These are phyloP conservation scores for Rhizopus microsporus DNA, from an alignment of 371 early-diverging fungal genomes.

Conservation along the genomic window DNA sequence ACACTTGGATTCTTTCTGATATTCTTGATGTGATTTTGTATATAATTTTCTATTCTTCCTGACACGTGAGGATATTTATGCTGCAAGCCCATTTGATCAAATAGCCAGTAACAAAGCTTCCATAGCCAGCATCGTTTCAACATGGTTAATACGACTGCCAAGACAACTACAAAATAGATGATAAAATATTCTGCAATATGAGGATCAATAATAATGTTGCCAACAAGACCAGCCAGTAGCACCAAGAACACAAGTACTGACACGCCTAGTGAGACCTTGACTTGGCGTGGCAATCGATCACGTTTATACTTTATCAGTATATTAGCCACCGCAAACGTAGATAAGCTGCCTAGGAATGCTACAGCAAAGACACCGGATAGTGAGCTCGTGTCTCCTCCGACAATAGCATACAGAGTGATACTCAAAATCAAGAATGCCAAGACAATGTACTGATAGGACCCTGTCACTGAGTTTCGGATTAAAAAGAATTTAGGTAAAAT, in stretches of 20 bases:
- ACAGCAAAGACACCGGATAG: slow-evolving; percentile 60
- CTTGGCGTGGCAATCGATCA: slow-evolving; percentile 35
- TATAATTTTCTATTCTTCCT: slow-evolving; percentile 23
- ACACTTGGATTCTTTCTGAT: slow-evolving; percentile 46
- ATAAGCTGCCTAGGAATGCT: slow-evolving; percentile 51
- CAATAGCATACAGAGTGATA: slow-evolving; percentile 44
- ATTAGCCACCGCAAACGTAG: slow-evolving; percentile 46
- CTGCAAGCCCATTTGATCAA: slow-evolving; percentile 28
- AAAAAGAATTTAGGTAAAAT: slow-evolving; percentile 53
- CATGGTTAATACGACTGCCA: slow-evolving; percentile 39
- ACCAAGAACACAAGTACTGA: slow-evolving; percentile 26
- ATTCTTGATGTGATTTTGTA: slow-evolving; percentile 31
- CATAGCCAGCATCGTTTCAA: slow-evolving; percentile 49
- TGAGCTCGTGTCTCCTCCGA: slow-evolving; percentile 46
- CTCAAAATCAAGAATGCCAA: slow-evolving; percentile 48
- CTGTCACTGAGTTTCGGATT: slow-evolving; percentile 42
- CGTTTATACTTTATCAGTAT: slow-evolving; percentile 51
- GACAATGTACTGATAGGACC: slow-evolving; percentile 53
- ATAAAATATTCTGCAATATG: slow-evolving; percentile 51
- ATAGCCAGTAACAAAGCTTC: slow-evolving; percentile 37
- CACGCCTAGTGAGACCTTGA: slow-evolving; percentile 24
- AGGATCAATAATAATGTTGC: slow-evolving; percentile 54
- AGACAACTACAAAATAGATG: slow-evolving; percentile 46
- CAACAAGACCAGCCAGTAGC: slow-evolving; percentile 43
- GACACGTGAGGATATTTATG: slow-evolving; percentile 22